phyloP scores from a whole-genome alignment of 2,329 filamentous ascomycete genomes.

The Talaromyces atroroseus region DNA sequence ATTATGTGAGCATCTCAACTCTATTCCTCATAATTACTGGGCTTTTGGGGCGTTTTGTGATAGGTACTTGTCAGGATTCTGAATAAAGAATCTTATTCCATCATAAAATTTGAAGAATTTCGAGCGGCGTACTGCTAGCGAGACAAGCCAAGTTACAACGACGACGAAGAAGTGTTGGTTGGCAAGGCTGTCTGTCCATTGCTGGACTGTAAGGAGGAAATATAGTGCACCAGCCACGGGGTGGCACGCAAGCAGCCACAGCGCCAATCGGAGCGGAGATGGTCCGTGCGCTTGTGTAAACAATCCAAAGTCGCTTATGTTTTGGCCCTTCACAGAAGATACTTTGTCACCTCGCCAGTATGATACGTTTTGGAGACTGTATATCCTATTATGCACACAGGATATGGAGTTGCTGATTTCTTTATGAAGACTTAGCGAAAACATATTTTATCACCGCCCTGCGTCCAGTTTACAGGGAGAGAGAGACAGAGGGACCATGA shows the following conservation, averaged over 20 bases:
- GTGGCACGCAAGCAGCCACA: neutral
- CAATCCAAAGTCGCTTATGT: neutral
- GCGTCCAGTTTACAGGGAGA: neutral
- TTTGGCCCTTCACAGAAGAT: neutral
- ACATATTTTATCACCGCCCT: conserved; percentile 2
- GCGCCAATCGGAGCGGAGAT: neutral
- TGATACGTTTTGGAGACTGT: neutral
- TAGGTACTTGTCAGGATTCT: neutral
- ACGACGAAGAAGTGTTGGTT: conserved; percentile 25
- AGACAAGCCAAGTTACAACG: neutral
- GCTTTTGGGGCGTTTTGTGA: conserved; percentile 11
- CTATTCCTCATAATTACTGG: conserved; percentile 17
- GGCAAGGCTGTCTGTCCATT: conserved; percentile 20
- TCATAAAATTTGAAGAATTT: neutral
- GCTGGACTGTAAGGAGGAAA: neutral
- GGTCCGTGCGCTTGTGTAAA: neutral
- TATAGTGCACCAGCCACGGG: neutral
- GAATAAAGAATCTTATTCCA: neutral
- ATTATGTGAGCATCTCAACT: conserved; percentile 33
- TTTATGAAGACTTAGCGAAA: neutral
- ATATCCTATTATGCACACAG: neutral
- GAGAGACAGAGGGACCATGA: neutral
- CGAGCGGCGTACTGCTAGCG: no score
- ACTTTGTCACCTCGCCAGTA: neutral
- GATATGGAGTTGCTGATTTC: neutral